Evolutionary conservation across 1,139 yeast species (phyloP).

Genomic region (Diutina sp.): DNA sequence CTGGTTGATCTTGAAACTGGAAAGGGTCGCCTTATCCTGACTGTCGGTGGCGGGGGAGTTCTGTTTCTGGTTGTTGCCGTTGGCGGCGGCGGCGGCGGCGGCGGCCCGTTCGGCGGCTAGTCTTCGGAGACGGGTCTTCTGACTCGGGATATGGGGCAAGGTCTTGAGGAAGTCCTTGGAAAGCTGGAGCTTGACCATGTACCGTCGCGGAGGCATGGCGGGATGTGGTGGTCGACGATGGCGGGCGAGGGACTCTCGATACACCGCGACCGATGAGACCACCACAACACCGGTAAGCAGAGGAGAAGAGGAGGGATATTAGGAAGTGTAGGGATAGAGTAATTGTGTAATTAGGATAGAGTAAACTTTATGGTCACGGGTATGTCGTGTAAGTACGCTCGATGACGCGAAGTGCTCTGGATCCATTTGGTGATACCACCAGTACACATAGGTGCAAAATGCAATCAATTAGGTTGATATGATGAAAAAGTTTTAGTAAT

Average conservation of each 20-base stretch:
- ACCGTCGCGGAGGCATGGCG: conserved; percentile 5
- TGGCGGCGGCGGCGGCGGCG: conserved; percentile 8
- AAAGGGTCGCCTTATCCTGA: conserved; percentile 10
- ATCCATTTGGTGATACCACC: too few relatives aligned
- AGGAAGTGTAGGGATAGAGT: neutral
- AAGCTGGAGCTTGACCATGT: conserved; percentile 21
- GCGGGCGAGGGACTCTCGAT: neutral
- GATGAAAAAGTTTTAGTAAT: too few relatives aligned
- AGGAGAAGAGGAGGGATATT: neutral
- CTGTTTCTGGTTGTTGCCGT: conserved; percentile 14
- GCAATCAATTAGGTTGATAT: too few relatives aligned
- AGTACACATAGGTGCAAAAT: too few relatives aligned
- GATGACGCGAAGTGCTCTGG: too few relatives aligned
- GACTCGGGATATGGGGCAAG: conserved; percentile 23
- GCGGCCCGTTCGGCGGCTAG: conserved; percentile 8
- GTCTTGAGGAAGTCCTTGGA: conserved; percentile 18
- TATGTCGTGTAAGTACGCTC: too few relatives aligned
- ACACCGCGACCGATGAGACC: neutral
- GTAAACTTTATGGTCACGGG: too few relatives aligned
- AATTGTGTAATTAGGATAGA: too few relatives aligned
- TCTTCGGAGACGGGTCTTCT: conserved; percentile 20
- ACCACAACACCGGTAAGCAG: neutral
- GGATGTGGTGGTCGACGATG: neutral
- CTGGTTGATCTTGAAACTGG: conserved; percentile 22
- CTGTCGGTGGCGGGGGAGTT: conserved; percentile 5